Base-by-base conservation (phyloP, 805 yeast species). In the Candida patagonica region DNA sequence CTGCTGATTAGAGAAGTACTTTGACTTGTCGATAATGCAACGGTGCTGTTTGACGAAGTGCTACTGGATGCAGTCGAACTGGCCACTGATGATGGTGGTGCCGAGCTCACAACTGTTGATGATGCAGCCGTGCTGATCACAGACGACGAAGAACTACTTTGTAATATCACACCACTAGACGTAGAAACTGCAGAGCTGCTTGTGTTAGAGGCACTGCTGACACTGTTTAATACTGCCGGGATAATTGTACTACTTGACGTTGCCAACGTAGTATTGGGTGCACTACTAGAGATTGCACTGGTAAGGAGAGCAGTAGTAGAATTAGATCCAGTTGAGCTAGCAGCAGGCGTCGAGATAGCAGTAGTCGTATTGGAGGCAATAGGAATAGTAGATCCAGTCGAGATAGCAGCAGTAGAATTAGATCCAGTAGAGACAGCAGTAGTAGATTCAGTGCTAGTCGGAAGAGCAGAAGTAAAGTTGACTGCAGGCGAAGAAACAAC, bases 351-450 rank as follows among this genome's bases (percentile, higher is more conserved):
- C 8, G 38, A 13, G 26, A 22, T 10, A 34, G 32, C 24, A 7
- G 42, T 10, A 22, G 19, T 37, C 5, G 44, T n/a, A 10, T 35
- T 19, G 7, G 33, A n/a, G 15, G 32, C 2, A 37, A 22, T 33
- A 26, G 44, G 20, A 8, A 32, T 33, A 19, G 42, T 22, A 17
- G 43, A 33, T 27, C 39, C 26, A 26, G 29, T 33, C 9, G 44
- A 30, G 29, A 10, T 20, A 12, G 20, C 45, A 7, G 20, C 19
- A 13, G 32, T 10, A 10, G 37, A 10, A 24, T 16, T 19, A 31
- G 23, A 6, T 6, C 7, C 23, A 31, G 35, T 8, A 9, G 35
- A 16, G 13, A 7, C 23, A 31, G 23, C 9, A 31, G 35, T 19
- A 13, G 10, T 17, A 19, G 21, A 12, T 10, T 17, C 16, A 30